These are phyloP conservation scores for Penium margaritaceum DNA, from an alignment of 139 green algal species.

Conservation along the genomic window DNA sequence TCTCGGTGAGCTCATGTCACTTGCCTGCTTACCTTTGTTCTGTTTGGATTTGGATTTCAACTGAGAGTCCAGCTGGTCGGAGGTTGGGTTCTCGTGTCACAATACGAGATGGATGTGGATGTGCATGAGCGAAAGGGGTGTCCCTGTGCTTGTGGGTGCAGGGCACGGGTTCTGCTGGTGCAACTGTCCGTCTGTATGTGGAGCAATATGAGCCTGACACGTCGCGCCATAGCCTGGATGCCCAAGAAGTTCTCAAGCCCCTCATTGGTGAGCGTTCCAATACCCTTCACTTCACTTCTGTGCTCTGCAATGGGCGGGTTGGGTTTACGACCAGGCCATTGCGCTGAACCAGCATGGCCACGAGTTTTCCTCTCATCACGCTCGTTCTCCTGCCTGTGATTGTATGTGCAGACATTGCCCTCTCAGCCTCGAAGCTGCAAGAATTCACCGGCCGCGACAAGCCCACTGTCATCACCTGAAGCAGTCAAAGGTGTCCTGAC, in stretches of 20 bases:
- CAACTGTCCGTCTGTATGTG: slow-evolving; percentile 95
- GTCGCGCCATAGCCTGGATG: slow-evolving; percentile 71
- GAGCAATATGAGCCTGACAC: slow-evolving; percentile 88
- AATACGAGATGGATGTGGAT: no score
- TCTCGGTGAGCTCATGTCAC: slow-evolving; percentile 47
- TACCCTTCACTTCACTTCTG: not conserved
- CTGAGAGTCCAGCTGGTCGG: no score
- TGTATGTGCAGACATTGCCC: slow-evolving; percentile 56
- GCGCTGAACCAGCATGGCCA: no score
- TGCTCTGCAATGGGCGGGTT: no score
- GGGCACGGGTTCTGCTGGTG: slow-evolving; percentile 61
- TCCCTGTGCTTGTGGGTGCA: slow-evolving; percentile 16
- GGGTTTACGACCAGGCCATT: no score
- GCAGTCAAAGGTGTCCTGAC: no score
- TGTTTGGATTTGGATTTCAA: no score
- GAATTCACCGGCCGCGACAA: slow-evolving; percentile 90
- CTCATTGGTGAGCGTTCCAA: slow-evolving; percentile 29
- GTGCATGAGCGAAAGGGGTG: no score
- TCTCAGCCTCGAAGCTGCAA: slow-evolving; percentile 77
- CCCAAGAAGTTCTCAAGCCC: slow-evolving; percentile 68
- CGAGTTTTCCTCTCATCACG: no score
- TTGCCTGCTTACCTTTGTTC: no score
- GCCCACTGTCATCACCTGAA: slow-evolving; percentile 97
- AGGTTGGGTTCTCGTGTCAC: no score
- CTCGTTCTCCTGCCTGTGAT: not conserved